Evolutionary conservation across 2,329 filamentous ascomycete species (phyloP), one percentile per base, ranked within the genome.

Genomic region (Calonectria crousiana): DNA sequence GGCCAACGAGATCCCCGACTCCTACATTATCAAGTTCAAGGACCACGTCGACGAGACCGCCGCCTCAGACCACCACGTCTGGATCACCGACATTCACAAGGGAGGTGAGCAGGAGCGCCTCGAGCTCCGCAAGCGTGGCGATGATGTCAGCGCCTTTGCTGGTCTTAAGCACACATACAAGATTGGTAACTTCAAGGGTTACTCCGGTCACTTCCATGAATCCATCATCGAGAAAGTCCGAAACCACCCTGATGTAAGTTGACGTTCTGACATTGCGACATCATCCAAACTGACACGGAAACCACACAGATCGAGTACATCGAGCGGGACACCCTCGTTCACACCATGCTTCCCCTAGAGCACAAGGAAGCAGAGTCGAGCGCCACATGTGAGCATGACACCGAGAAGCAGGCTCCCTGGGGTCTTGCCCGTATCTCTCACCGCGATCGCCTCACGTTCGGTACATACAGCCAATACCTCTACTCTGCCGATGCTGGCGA

Each of bases 11-110:
- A 93, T 99, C 74, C 94, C 95, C 77, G 94, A 98, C 89, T 95
- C 94, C 75, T 99, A 99, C 90, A 98, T 99, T 86, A 90, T 99
- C 88, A 96, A 98, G 86, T 98, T 99, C 92, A 99, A 99, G 93
- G 95, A 98, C 87, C 95, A 98, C 85, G 95, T 99, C 79, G 91
- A 92, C 82, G 89, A 93, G 73, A 87, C 89, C 56, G 89, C 91
- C 77, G 95, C 94, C 71, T 87, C 89, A 69, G 90, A 93, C 83
- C 97, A 99, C 87, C 96, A 98, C 86, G 91, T 86, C 84, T 99
- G 97, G 97, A 92, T 99, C 82, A 93, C 98, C 90, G 90, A 94
- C 87, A 90, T 98, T 83, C 97, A 98, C 88, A 83, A 87, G 49
- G 87, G 91, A 79, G 90, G 90, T 82, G 91, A 95, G 86, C 88